Evolutionary conservation across 2,329 filamentous ascomycete species (phyloP).

Genomic region (Sporothrix curviconia): DNA sequence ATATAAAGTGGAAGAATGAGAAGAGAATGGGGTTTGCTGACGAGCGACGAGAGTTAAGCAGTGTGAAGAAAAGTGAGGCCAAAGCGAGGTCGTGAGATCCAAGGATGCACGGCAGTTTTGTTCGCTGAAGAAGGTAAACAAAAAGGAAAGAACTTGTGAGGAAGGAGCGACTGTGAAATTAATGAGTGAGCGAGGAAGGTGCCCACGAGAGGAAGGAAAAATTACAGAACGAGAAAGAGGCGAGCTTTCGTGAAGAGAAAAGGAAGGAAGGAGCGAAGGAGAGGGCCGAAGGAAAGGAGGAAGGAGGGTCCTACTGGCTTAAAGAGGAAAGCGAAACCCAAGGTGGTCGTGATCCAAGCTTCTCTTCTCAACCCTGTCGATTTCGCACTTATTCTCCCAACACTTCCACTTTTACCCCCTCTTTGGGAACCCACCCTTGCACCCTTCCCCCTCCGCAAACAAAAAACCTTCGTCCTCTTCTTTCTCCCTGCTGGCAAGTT

Average conservation of each 20-base stretch:
- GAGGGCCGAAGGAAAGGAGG: neutral
- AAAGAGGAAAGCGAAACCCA: constrained; percentile 9
- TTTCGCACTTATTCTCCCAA: neutral
- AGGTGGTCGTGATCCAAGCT: constrained; percentile 11
- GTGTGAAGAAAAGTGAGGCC: neutral
- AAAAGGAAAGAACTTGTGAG: constrained; percentile 7
- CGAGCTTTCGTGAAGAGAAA: neutral
- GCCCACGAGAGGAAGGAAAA: neutral
- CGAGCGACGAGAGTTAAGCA: neutral
- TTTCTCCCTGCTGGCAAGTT: neutral
- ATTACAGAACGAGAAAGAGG: neutral
- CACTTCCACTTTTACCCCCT: neutral
- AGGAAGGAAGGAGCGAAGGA: constrained; percentile 1
- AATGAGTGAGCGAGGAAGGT: constrained; percentile 2
- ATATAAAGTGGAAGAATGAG: neutral
- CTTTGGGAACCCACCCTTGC: neutral
- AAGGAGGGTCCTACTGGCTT: neutral
- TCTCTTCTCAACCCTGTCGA: neutral
- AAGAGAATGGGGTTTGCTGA: neutral
- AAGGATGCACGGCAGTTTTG: neutral
- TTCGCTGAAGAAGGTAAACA: neutral
- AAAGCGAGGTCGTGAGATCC: neutral
- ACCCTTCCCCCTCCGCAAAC: neutral
- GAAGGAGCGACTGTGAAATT: neutral
- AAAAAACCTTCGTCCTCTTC: neutral